phyloP scores from a whole-genome alignment of 2,329 filamentous ascomycete species.

The Colletotrichum noveboracense region DNA sequence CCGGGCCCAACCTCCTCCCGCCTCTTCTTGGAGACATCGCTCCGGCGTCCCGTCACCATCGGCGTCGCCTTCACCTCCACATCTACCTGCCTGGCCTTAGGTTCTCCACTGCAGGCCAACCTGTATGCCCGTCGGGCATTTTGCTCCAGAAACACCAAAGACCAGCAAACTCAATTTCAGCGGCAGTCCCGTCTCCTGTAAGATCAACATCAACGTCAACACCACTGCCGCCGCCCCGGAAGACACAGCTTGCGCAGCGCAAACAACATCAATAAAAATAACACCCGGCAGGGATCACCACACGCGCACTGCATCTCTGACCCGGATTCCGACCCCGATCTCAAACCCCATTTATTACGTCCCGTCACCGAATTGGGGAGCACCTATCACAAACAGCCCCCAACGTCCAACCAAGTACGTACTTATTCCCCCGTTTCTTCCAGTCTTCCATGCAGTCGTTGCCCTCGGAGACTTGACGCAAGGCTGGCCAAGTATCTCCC shows the following conservation, averaged over 20 bases:
- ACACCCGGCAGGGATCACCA: conserved; percentile 7
- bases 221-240: background rate
- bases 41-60: background rate
- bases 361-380: background rate
- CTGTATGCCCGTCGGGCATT: background rate
- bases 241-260: background rate
- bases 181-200: background rate
- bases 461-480: background rate
- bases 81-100: background rate
- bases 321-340: conserved; percentile 17
- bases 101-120: background rate
- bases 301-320: background rate
- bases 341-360: background rate
- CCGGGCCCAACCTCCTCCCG: background rate
- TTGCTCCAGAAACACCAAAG: conserved; percentile 4
- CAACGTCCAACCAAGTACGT: background rate
- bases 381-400: background rate
- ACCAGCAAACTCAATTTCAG: background rate
- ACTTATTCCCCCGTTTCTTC: background rate
- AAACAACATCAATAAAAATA: background rate
- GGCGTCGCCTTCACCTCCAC: background rate
- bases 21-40: background rate
- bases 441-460: background rate
- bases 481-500: background rate
- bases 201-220: too few species aligned